Evolutionary conservation across 139 green algal genomes (phyloP), one percentile per base, ranked within the genome.

Genomic region (Dunaliella sp.): DNA sequence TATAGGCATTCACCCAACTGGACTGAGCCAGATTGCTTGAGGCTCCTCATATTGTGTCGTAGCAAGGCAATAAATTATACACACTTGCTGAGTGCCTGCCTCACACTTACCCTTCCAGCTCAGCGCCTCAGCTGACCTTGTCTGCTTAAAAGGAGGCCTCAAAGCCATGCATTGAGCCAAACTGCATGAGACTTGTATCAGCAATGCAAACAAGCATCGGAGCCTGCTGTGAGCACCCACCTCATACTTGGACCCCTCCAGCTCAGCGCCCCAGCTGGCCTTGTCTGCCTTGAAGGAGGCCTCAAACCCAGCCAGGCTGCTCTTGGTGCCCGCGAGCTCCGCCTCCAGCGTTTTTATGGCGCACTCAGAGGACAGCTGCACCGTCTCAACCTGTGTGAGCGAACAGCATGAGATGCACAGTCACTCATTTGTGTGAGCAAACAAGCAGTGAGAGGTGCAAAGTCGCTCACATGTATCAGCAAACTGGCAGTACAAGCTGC

Each of bases 261-360:
- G 59, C n/a, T 92, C 84, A 34, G 83, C 57, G 32, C 89, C 89
- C 82, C 74, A 86, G 65, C 83, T 86, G 76, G 89, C 89, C 82
- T 89, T 90, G 26, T 89, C 89, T 24, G 81, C 86, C 72, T 89
- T 92, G 58, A 86, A 74, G 0, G 28, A 33, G 0, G 86, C 82
- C 81, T 91, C 84, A 33, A 78, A 38, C 36, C 88, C 78, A 1
- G 88, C 88, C 35, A 91, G 86, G 59, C 74, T 80, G 65, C 82
- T 83, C 38, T 92, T 88, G 22, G 90, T 90, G 38, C 89, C 91
- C 0, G 95, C 94, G 78, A 96, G 82, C 84, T 97, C 94, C 28
- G 91, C 92, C 80, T 95, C 90, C 76, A 95, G 85, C 16, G 89
- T 83, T 84, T 88, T 90, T 1, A 89, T 32, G 3, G 88, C 85